Conservation (phyloP, 1,284 basidiomycete genomes). For the Lignosus rhinocerotis region DNA sequence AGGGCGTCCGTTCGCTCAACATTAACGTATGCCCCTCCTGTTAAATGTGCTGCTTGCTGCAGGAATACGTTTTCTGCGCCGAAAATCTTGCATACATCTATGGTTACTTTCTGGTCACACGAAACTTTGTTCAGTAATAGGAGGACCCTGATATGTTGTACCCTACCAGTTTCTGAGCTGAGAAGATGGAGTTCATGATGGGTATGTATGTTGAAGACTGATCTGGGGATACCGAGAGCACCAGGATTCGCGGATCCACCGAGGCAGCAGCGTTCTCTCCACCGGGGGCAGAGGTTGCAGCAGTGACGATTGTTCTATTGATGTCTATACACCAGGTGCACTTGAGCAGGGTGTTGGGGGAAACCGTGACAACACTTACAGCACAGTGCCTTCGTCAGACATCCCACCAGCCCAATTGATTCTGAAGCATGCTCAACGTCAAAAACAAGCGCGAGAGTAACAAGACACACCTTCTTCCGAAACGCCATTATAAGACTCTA, state of each 20-base stretch:
- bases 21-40: conserved; percentile 90
- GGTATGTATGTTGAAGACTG: conserved; percentile 89
- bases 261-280: conserved; percentile 44
- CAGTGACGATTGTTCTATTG: conserved; percentile 65
- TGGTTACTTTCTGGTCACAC: conserved; percentile 78
- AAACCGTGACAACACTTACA: conserved; percentile 51
- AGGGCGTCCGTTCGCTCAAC: conserved; percentile 80
- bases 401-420: conserved; percentile 80
- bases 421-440: conserved; percentile 36
- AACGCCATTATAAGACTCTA: conserved; percentile 51
- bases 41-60: conserved; percentile 96
- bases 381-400: conserved; percentile 87
- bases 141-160: conserved; percentile 37
- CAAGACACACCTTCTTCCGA: conserved; percentile 47
- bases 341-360: background rate
- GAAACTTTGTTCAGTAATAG: background rate
- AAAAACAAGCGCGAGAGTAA: conserved; percentile 7
- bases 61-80: conserved; percentile 93
- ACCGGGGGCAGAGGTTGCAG: conserved; percentile 36
- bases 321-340: conserved; percentile 58
- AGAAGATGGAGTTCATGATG: conserved; percentile 99
- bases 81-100: conserved; percentile 93
- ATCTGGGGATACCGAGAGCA: conserved; percentile 91
- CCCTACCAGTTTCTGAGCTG: conserved; percentile 87
- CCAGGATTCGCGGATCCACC: conserved; percentile 83